A percentile compares a stretch with the other conserved stretches of the same genome.
These are phyloP conservation scores for Backusella macrospora DNA, from an alignment of 192 early-diverging fungal genomes.

Conservation along the genomic window DNA sequence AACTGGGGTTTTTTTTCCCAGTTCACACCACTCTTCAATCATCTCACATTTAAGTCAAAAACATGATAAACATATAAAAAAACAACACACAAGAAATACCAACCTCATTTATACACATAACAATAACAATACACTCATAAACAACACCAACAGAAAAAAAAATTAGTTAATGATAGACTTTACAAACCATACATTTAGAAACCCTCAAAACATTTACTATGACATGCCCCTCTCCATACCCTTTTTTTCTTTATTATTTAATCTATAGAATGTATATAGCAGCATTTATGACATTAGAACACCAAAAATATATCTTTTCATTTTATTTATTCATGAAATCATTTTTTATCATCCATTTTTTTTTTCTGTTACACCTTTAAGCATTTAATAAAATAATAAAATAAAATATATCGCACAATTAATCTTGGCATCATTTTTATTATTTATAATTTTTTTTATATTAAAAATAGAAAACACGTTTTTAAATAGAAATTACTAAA, in stretches of 20 bases:
- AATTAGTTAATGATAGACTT: constrained; percentile 7
- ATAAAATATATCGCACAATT: background rate
- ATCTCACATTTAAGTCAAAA: background rate
- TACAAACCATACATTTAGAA: background rate
- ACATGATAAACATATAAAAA: background rate
- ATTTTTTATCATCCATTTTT: background rate
- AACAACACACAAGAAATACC: background rate
- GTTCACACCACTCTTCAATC: background rate
- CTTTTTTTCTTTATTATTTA: background rate
- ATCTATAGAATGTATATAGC: constrained; percentile 12
- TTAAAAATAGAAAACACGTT: constrained; percentile 14
- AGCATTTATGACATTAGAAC: constrained; percentile 1
- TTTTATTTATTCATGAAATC: constrained; percentile 11
- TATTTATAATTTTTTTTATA: background rate
- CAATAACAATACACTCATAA: constrained; percentile 14
- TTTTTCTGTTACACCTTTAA: background rate
- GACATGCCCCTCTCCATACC: constrained; percentile 1
- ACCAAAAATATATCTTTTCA: background rate
- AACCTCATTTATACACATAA: constrained; percentile 4
- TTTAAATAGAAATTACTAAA: constrained; percentile 10
- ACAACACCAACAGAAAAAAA: constrained; percentile 14
- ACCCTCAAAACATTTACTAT: constrained; percentile 4
- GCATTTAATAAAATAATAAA: constrained; percentile 1
- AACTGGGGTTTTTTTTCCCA: background rate
- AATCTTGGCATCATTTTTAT: background rate